A percentile compares a stretch with the other conserved stretches of the same genome.
Evolutionary conservation across 2,329 filamentous ascomycete genomes (phyloP).

Genomic region (Aspergillus japonicus): DNA sequence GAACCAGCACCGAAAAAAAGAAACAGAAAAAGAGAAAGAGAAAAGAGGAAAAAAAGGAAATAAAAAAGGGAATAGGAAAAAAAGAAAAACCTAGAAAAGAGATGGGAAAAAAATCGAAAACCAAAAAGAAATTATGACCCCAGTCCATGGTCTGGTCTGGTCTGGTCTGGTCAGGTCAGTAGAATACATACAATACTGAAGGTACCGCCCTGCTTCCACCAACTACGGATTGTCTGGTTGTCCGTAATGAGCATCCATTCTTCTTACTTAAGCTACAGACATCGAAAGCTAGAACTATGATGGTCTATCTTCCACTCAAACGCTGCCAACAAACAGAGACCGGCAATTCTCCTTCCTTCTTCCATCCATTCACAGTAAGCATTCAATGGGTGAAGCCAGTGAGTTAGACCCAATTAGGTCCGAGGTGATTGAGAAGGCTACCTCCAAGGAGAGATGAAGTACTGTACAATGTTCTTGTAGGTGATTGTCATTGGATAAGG

Average conservation of each 20-base stretch:
- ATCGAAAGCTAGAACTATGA: background rate
- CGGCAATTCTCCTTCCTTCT: background rate
- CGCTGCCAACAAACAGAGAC: background rate
- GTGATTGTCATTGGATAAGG: no score
- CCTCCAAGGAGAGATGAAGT: no score
- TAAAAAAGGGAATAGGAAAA: conserved; percentile 1
- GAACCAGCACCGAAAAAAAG: conserved; percentile 17
- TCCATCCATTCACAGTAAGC: background rate
- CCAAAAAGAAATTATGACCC: background rate
- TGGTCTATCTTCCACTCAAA: background rate
- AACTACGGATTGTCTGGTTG: no score
- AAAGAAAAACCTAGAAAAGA: conserved; percentile 4
- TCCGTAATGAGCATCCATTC: background rate
- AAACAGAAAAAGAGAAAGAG: conserved; percentile 1
- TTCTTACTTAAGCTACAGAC: no score
- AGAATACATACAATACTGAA: background rate
- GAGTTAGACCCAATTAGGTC: no score
- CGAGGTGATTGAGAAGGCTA: no score
- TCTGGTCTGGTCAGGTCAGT: background rate
- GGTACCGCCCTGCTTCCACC: background rate
- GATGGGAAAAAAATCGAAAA: background rate
- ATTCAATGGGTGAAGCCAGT: no score
- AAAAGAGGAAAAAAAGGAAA: conserved; percentile 6
- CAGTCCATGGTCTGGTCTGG: no score
- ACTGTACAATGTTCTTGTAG: no score